Conservation (phyloP, 2,329 filamentous ascomycete species). For the Fusarium albosuccineum region DNA sequence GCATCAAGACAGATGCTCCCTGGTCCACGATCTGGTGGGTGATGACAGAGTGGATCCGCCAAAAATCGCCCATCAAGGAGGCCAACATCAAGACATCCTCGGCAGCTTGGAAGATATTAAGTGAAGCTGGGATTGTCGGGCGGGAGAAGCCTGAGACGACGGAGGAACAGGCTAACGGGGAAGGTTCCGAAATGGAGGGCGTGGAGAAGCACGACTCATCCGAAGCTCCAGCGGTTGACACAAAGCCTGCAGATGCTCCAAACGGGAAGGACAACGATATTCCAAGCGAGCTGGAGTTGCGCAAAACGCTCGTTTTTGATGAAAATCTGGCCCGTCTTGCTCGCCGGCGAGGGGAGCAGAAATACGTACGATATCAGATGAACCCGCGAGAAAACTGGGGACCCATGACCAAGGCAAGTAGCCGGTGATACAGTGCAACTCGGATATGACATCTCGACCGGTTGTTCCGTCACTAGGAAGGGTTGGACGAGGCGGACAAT, state of each 20-base stretch:
- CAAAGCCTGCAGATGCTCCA: constrained; percentile 21
- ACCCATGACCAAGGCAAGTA: constrained; percentile 74
- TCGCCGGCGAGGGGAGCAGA: constrained; percentile 75
- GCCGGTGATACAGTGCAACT: constrained; percentile 49
- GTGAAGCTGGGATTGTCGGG: constrained; percentile 52
- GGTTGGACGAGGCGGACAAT: neutral
- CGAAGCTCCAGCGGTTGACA: constrained; percentile 4
- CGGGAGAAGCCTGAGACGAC: constrained; percentile 48
- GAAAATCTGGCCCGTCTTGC: constrained; percentile 80
- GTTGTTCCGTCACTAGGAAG: neutral
- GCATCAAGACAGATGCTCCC: constrained; percentile 92
- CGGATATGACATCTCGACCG: neutral
- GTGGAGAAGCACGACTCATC: constrained; percentile 47
- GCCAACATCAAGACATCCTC: constrained; percentile 77
- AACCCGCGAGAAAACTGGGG: constrained; percentile 97
- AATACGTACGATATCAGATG: constrained; percentile 86
- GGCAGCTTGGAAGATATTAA: constrained; percentile 78
- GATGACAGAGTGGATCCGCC: constrained; percentile 90
- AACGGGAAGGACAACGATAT: constrained; percentile 38
- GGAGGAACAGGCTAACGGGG: constrained; percentile 31
- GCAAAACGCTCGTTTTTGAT: constrained; percentile 78
- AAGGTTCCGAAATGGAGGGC: constrained; percentile 56
- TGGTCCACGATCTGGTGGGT: constrained; percentile 93
- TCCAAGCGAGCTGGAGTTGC: constrained; percentile 55
- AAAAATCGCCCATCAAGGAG: constrained; percentile 82